Evolutionary conservation across 2,329 filamentous ascomycete species (phyloP).

Genomic region (Ciborinia camelliae): DNA sequence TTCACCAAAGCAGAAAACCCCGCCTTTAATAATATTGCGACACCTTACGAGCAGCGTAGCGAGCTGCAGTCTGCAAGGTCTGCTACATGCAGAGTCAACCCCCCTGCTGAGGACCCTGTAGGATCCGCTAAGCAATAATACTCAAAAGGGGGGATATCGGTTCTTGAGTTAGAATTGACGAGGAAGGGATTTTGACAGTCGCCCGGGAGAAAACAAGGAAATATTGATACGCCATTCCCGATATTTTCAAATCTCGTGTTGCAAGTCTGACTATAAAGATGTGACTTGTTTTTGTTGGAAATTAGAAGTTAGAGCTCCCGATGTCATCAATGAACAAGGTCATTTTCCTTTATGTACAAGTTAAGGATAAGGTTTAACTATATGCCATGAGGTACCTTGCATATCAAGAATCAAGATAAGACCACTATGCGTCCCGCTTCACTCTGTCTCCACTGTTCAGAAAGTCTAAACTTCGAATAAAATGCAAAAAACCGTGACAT

Average conservation of each 20-base stretch:
- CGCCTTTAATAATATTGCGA: too few relatives aligned
- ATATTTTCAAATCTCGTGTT: neutral
- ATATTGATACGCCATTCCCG: neutral
- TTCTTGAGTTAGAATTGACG: neutral
- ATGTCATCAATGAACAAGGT: neutral
- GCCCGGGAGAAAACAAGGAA: neutral
- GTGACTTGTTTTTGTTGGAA: too few relatives aligned
- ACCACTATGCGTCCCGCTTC: neutral
- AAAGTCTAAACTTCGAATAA: too few relatives aligned
- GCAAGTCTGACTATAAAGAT: too few relatives aligned
- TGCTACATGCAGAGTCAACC: neutral
- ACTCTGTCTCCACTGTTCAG: too few relatives aligned
- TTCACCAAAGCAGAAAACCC: too few relatives aligned
- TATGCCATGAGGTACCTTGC: neutral
- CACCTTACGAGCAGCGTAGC: too few relatives aligned
- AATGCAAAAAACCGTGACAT: too few relatives aligned
- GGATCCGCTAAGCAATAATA: neutral
- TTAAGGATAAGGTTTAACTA: neutral
- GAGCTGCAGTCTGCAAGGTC: too few relatives aligned
- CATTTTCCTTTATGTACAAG: neutral
- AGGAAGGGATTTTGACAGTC: neutral
- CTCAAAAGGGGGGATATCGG: neutral
- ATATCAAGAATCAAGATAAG: neutral
- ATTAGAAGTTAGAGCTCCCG: too few relatives aligned
- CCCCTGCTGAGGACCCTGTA: neutral